Percentiles rank a stretch among this genome's conserved stretches.
These are phyloP conservation scores for Euphorbia lathyris DNA, from an alignment of 345 rosid species.

Conservation along the genomic window DNA sequence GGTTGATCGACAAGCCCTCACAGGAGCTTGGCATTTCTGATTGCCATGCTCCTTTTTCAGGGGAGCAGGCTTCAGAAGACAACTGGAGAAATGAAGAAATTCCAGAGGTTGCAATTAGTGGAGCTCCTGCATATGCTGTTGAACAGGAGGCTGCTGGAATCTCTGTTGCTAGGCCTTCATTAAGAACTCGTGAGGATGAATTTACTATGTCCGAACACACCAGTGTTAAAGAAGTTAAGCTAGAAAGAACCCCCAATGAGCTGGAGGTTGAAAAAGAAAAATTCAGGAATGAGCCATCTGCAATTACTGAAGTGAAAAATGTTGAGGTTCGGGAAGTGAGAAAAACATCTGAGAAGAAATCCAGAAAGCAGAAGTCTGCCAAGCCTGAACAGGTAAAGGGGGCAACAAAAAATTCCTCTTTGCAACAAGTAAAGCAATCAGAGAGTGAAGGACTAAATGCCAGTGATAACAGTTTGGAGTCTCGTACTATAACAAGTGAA, in stretches of 20 bases:
- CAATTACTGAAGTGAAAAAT: conserved; percentile 38
- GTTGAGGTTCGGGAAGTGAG: conserved; percentile 53
- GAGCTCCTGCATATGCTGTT: conserved; percentile 15
- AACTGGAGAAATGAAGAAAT: conserved; percentile 31
- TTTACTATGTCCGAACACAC: conserved; percentile 20
- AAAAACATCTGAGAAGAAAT: conserved; percentile 75
- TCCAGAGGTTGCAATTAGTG: conserved; percentile 14
- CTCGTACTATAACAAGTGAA: conserved; percentile 20
- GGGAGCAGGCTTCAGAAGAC: conserved; percentile 30
- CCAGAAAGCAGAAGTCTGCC: conserved; percentile 68
- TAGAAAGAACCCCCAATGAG: conserved; percentile 21
- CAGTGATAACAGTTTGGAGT: conserved; percentile 30
- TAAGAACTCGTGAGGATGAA: conserved; percentile 33
- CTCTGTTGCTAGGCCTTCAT: conserved; percentile 23
- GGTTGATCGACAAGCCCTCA: conserved; percentile 27
- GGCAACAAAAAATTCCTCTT: conserved; percentile 33
- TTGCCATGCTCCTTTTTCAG: conserved; percentile 19
- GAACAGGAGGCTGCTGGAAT: conserved; percentile 18
- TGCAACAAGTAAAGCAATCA: conserved; percentile 43
- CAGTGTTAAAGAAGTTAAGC: conserved; percentile 27
- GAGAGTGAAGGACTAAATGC: conserved; percentile 38
- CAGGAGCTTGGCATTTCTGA: conserved; percentile 25
- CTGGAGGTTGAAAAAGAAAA: conserved; percentile 36
- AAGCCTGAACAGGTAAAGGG: conserved; percentile 62
- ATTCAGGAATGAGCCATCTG: conserved; percentile 31